These are phyloP conservation scores for Backusella macrospora DNA, from an alignment of 192 early-diverging fungal genomes.

Conservation along the genomic window DNA sequence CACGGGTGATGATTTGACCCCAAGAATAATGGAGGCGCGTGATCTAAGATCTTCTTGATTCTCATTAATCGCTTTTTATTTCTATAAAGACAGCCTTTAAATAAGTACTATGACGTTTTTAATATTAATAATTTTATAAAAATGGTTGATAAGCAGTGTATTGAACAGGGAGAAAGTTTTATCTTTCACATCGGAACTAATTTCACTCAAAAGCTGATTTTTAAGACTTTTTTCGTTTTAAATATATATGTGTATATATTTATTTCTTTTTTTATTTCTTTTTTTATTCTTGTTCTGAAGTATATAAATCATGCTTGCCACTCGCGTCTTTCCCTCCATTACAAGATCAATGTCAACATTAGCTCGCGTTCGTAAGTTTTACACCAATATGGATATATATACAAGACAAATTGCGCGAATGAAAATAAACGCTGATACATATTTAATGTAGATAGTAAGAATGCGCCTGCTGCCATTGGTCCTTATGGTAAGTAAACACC, in stretches of 20 bases:
- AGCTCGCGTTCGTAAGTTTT: constrained; percentile 41
- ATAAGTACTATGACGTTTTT: too few relatives aligned
- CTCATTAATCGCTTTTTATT: too few relatives aligned
- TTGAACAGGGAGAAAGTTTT: too few relatives aligned
- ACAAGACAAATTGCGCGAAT: constrained; percentile 9
- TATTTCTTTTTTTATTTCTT: not conserved
- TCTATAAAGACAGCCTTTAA: too few relatives aligned
- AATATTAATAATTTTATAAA: too few relatives aligned
- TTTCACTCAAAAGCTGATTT: not conserved
- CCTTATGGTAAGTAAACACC: constrained; percentile 65
- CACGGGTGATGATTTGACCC: too few relatives aligned
- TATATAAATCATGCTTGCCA: not conserved
- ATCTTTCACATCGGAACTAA: not conserved
- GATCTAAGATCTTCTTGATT: too few relatives aligned
- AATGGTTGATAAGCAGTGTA: too few relatives aligned
- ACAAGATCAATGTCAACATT: constrained; percentile 42
- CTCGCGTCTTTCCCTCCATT: constrained; percentile 8
- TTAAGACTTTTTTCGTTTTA: constrained; percentile 1
- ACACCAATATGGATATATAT: not conserved
- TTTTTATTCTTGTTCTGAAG: not conserved
- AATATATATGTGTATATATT: not conserved
- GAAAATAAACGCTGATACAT: constrained; percentile 36
- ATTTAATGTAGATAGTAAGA: constrained; percentile 44
- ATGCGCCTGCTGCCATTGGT: constrained; percentile 74
- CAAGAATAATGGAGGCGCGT: too few relatives aligned